These are phyloP conservation scores for Spencermartinsiella ligniputridi DNA, from an alignment of 1,139 yeast species.

Conservation along the genomic window DNA sequence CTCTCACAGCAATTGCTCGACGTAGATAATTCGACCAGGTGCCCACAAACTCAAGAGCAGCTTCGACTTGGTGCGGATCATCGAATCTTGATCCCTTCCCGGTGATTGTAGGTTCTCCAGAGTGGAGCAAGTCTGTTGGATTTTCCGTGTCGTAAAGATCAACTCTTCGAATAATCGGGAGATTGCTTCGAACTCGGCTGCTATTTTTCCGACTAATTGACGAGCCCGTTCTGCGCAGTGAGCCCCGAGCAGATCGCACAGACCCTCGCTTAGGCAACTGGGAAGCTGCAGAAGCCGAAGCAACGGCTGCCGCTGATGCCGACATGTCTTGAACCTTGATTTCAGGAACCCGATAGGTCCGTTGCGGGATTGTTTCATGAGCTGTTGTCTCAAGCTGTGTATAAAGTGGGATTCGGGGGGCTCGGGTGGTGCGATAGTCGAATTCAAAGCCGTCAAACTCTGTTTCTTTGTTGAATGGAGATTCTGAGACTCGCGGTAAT, in stretches of 20 bases:
- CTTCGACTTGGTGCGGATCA: slow-evolving; percentile 21
- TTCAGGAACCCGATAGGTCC: not conserved
- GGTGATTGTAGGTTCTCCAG: slow-evolving; percentile 4
- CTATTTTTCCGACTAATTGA: not conserved
- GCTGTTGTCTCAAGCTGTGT: not conserved
- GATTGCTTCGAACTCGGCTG: not conserved
- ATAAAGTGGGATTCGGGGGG: not conserved
- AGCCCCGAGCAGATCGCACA: not conserved
- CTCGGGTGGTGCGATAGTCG: slow-evolving; percentile 12
- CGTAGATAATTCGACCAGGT: slow-evolving; percentile 35
- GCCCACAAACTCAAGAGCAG: slow-evolving; percentile 31
- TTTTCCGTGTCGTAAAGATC: slow-evolving; percentile 22
- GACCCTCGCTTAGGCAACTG: not conserved
- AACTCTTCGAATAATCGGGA: slow-evolving; percentile 21
- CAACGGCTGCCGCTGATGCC: not conserved
- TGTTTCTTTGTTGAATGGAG: not conserved
- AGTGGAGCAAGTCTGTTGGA: slow-evolving; percentile 15
- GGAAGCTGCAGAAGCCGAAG: not conserved
- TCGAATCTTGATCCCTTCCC: slow-evolving; percentile 11
- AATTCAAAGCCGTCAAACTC: slow-evolving; percentile 19
- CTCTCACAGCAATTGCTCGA: slow-evolving; percentile 33
- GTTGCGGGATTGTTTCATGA: not conserved
- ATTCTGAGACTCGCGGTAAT: slow-evolving; percentile 8
- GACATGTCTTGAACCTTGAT: not conserved
- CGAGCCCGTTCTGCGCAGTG: not conserved